A percentile compares a stretch with the other conserved stretches of the same genome.
Evolutionary conservation across 352 stramenopile genomes (phyloP).

Genomic region (Globisporangium rhizosaccharum): DNA sequence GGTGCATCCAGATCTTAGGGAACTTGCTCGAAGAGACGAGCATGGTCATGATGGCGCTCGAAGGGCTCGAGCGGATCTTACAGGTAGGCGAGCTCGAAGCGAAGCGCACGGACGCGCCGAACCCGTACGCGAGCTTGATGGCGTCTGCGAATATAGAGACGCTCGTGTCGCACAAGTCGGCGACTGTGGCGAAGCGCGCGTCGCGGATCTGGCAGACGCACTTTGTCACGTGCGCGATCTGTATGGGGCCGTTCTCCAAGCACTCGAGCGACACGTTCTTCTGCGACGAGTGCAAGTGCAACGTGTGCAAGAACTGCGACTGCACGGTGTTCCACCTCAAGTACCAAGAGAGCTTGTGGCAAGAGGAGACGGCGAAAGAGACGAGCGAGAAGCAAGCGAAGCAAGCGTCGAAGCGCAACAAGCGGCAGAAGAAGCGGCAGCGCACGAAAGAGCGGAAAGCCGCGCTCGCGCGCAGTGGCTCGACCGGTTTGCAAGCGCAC

Average conservation of each 20-base stretch:
- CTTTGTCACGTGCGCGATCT: conserved; percentile 97
- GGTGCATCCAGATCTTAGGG: conserved; percentile 83
- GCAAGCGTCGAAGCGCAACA: conserved; percentile 80
- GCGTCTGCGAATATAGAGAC: conserved; percentile 90
- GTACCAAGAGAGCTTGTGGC: conserved; percentile 95
- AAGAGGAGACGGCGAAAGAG: conserved; percentile 92
- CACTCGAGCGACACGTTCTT: conserved; percentile 94
- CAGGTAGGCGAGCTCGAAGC: conserved; percentile 91
- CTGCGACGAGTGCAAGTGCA: conserved; percentile 97
- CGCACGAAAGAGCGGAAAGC: conserved; percentile 82
- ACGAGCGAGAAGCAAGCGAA: conserved; percentile 87
- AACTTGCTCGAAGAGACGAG: conserved; percentile 94
- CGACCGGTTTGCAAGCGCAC: background rate
- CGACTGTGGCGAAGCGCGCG: conserved; percentile 93
- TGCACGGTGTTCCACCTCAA: conserved; percentile 97
- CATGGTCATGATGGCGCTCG: conserved; percentile 99
- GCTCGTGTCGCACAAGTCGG: conserved; percentile 92
- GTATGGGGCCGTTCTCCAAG: conserved; percentile 93
- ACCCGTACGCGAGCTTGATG: conserved; percentile 89
- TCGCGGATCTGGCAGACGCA: conserved; percentile 97
- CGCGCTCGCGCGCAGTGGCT: conserved; percentile 25
- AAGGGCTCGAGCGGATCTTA: conserved; percentile 96
- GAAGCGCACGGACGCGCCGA: conserved; percentile 77
- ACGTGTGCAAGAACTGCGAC: conserved; percentile 96
- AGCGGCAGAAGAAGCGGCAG: conserved; percentile 81